Percentiles rank a stretch among this genome's conserved stretches.
Evolutionary conservation across 306 rosid genomes (phyloP).

Genomic region (Cyclanthera cordifolia): DNA sequence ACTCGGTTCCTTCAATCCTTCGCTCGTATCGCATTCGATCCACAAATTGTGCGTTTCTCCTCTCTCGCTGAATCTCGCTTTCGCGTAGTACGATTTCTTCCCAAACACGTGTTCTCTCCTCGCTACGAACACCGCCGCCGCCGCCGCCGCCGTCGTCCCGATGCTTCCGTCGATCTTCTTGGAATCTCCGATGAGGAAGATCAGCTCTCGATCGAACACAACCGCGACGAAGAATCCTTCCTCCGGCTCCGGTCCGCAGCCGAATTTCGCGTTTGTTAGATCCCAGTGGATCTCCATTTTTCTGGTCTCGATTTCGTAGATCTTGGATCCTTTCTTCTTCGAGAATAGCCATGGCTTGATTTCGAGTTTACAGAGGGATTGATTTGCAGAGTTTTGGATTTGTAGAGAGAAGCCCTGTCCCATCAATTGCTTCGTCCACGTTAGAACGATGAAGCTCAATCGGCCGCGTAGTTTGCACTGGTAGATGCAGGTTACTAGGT

Average conservation of each 20-base stretch:
- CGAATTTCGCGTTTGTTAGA: slow-evolving; percentile 59
- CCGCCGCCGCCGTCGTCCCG: background rate
- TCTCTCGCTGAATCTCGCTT: slow-evolving; percentile 56
- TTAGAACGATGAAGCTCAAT: slow-evolving; percentile 50
- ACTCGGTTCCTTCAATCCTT: slow-evolving; percentile 44
- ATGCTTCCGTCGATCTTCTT: slow-evolving; percentile 34
- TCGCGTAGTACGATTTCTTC: slow-evolving; percentile 48
- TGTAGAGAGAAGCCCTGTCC: slow-evolving; percentile 76
- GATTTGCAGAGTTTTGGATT: slow-evolving; percentile 43
- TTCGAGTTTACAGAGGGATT: slow-evolving; percentile 57
- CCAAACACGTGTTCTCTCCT: slow-evolving; percentile 74
- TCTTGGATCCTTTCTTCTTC: slow-evolving; percentile 67
- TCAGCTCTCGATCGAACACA: slow-evolving; percentile 38
- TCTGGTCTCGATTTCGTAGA: slow-evolving; percentile 42
- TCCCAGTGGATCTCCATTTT: slow-evolving; percentile 66
- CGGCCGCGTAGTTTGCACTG: slow-evolving; percentile 42
- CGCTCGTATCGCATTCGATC: slow-evolving; percentile 62
- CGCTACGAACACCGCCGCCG: slow-evolving; percentile 32
- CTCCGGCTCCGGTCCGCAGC: slow-evolving; percentile 65
- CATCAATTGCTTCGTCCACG: slow-evolving; percentile 76
- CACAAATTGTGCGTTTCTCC: slow-evolving; percentile 54
- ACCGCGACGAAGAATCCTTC: slow-evolving; percentile 57
- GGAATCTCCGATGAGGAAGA: slow-evolving; percentile 56
- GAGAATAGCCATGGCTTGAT: slow-evolving; percentile 88
- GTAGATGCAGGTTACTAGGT: slow-evolving; percentile 63